Evolutionary conservation across 129 eudicot species (phyloP).

Genomic region (Pseudognaphalium luteoalbum): DNA sequence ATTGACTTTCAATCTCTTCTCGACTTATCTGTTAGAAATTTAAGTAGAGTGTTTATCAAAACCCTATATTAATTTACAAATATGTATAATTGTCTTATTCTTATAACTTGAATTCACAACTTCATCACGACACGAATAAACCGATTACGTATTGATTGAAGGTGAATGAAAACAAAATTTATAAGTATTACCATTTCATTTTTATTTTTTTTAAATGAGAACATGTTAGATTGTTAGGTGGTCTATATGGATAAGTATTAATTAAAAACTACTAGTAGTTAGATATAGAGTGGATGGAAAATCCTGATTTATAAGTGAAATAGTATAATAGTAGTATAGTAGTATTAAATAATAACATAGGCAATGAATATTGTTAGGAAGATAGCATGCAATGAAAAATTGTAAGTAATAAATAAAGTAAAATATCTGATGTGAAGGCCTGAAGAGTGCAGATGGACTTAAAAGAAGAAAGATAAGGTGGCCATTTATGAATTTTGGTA

Average conservation of each 20-base stretch:
- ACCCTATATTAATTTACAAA: no score
- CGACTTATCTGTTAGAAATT: no score
- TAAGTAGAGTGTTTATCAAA: no score
- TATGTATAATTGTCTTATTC: no score
- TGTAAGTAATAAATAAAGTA: neutral
- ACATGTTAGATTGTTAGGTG: constrained; percentile 5
- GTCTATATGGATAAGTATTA: constrained; percentile 10
- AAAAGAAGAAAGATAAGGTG: constrained; percentile 8
- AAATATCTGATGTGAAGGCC: neutral
- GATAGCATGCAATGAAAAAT: constrained; percentile 6
- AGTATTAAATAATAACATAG: neutral
- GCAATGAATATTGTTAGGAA: constrained; percentile 23
- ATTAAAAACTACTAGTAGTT: no score
- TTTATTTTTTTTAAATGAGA: no score
- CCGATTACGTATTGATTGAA: no score
- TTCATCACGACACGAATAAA: no score
- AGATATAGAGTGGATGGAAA: neutral
- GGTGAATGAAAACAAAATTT: no score
- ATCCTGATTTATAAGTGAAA: neutral
- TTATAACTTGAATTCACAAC: no score
- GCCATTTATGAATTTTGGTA: constrained; percentile 14
- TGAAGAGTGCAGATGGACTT: constrained; percentile 20
- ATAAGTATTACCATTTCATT: no score
- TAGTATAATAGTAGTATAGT: neutral
- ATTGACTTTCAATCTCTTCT: no score